These are phyloP conservation scores for Eudorina sp. DNA, from an alignment of 139 green algal genomes.

Conservation along the genomic window DNA sequence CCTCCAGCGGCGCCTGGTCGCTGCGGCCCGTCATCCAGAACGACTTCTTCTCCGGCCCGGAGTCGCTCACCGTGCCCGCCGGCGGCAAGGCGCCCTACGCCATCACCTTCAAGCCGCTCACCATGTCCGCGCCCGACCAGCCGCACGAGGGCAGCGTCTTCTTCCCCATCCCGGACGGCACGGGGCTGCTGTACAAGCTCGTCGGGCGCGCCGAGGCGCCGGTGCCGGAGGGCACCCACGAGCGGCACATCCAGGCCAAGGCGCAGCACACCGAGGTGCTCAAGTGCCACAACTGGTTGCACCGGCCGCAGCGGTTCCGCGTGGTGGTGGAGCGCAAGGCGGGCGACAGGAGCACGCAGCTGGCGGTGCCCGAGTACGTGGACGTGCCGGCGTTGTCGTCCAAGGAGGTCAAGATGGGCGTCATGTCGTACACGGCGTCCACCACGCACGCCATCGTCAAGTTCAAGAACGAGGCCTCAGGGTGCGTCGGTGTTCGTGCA, in stretches of 20 bases:
- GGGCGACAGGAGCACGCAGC: conserved; percentile 55
- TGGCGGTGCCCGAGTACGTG: conserved; percentile 72
- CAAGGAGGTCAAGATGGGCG: conserved; percentile 80
- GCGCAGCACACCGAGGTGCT: conserved; percentile 68
- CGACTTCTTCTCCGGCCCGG: conserved; percentile 81
- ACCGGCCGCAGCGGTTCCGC: conserved; percentile 81
- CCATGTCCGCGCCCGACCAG: conserved; percentile 70
- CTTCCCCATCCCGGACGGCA: conserved; percentile 88
- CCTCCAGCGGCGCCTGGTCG: conserved; percentile 66
- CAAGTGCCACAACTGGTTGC: conserved; percentile 84
- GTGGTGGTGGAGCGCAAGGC: conserved; percentile 60
- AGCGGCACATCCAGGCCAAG: conserved; percentile 71
- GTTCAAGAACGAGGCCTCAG: conserved; percentile 83
- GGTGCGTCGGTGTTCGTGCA: conserved; percentile 39
- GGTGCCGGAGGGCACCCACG: conserved; percentile 63
- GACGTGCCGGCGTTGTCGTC: conserved; percentile 74
- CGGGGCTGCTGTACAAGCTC: conserved; percentile 76
- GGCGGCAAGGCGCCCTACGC: conserved; percentile 69
- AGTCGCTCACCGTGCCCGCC: conserved; percentile 70
- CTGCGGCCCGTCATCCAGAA: conserved; percentile 77
- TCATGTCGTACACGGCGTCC: conserved; percentile 68
- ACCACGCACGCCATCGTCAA: conserved; percentile 64
- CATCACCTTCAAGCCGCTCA: conserved; percentile 79
- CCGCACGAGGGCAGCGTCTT: conserved; percentile 83
- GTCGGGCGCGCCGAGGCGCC: conserved; percentile 62